phyloP scores from a whole-genome alignment of 768 basidiomycete genomes.

The Agaricus subrufescens region DNA sequence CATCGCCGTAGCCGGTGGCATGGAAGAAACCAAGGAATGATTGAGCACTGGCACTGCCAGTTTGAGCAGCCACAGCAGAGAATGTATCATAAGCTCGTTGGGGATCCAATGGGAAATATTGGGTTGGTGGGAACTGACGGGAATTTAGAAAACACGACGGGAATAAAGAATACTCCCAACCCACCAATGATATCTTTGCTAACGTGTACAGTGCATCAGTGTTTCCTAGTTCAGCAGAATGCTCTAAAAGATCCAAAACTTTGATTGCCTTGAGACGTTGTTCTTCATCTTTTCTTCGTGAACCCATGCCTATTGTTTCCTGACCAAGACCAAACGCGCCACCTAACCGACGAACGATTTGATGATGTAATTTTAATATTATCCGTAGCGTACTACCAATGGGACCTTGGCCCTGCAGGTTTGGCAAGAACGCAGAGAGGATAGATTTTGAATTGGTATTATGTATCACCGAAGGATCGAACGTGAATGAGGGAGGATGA shows the following conservation, averaged over 20 bases:
- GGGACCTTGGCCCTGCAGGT: conserved; percentile 73
- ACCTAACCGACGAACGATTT: conserved; percentile 36
- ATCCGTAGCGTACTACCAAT: conserved; percentile 68
- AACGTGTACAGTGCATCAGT: conserved; percentile 67
- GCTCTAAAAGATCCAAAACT: conserved; percentile 73
- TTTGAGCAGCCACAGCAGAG: conserved; percentile 53
- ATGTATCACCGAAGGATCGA: conserved; percentile 46
- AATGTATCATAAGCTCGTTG: conserved; percentile 61
- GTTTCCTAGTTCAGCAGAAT: conserved; percentile 77
- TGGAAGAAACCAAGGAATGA: conserved; percentile 84
- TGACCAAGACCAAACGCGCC: conserved; percentile 35
- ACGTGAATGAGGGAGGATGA: conserved; percentile 49
- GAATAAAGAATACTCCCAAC: conserved; percentile 16
- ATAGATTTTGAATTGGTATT: conserved; percentile 44
- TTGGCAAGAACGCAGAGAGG: conserved; percentile 64
- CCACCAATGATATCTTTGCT: conserved; percentile 62
- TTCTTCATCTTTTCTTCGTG: conserved; percentile 62
- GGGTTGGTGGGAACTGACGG: conserved; percentile 66
- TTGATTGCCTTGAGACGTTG: conserved; percentile 70
- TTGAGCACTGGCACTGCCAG: conserved; percentile 87
- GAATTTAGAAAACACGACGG: not conserved
- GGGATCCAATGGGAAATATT: conserved; percentile 59
- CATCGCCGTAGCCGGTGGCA: conserved; percentile 72
- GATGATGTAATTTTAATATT: conserved; percentile 57
- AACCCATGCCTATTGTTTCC: conserved; percentile 32